Percentiles rank a stretch among this genome's conserved stretches.
Evolutionary conservation across 768 basidiomycete species (phyloP).

Genomic region (Saitozyma podzolica): DNA sequence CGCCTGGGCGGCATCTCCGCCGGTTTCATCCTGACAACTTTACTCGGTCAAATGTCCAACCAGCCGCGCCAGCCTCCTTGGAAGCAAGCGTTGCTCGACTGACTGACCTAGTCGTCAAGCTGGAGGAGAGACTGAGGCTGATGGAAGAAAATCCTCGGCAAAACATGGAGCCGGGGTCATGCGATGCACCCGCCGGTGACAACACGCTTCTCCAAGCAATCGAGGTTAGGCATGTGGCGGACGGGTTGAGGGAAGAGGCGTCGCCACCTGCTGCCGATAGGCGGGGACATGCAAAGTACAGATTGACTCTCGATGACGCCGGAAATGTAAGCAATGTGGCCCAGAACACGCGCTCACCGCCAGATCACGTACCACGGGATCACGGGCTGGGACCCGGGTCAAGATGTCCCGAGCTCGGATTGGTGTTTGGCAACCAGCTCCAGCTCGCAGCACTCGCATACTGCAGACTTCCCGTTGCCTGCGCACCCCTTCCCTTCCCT

Average conservation of each 20-base stretch:
- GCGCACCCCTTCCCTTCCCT: neutral
- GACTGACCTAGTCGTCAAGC: neutral
- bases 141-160: constrained; percentile 1
- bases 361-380: too few relatives aligned
- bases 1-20: neutral
- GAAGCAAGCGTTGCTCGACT: neutral
- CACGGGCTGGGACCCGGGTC: too few relatives aligned
- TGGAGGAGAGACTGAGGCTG: neutral
- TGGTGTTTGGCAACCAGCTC: constrained; percentile 4
- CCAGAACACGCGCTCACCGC: too few relatives aligned
- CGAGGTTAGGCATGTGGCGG: too few relatives aligned
- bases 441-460: constrained; percentile 2
- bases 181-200: too few relatives aligned
- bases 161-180: neutral
- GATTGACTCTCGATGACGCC: constrained; percentile 9
- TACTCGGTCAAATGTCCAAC: too few relatives aligned
- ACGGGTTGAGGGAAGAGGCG: too few relatives aligned
- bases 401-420: too few relatives aligned
- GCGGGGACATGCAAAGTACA: constrained; percentile 5
- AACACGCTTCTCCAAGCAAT: too few relatives aligned
- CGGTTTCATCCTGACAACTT: neutral
- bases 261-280: neutral
- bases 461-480: neutral
- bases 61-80: neutral
- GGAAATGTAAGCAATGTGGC: constrained; percentile 10